Evolutionary conservation across 768 basidiomycete genomes (phyloP), one percentile per base, ranked within the genome.

Genomic region (Hypsizygus marmoreus): DNA sequence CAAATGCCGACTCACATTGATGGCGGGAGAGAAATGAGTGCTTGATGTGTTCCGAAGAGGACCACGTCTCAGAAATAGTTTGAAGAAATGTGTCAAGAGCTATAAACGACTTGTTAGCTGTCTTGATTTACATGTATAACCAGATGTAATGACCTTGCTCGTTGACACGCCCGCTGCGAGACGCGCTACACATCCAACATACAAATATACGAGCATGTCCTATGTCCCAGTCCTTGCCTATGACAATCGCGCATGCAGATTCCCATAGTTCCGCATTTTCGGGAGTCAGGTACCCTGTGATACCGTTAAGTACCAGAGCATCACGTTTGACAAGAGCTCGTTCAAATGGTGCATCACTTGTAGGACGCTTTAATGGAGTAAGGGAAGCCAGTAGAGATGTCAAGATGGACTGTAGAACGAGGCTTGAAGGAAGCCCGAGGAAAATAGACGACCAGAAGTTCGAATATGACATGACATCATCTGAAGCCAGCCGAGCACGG

Each of bases 1-100:
- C 19, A 12, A 13, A 13, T 19, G 9, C 14, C 11, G 1, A 72
- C 86, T 50, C 65, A 92, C 91, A 91, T 42, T 70, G 81, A 66
- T 95, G 92, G 14, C 77, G 75, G 16, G 80, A 77, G 6, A 92
- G 71, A 17, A 89, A 66, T 0, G 91, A 91, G 62, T 88, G 86
- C 50, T 82, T 88, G 58, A 97, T 75, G 57, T 93, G 87, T 35
- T 87, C 86, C 1, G 81, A 65, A 17, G 84, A 77, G 4, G 86
- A 74, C 95, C 95, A 98, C 0, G 75, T 60, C 4, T 81, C 79
- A 6, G 89, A 59, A 1, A 79, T 63, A 36, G 63, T 69, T 29
- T 72, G 63, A 17, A 87, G 64, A 25, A 86, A 68, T 1, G 63
- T 54, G 8, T 72, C 65, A 11, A 86, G 69, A 13, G 67, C 82